Conservation (phyloP, 2,329 filamentous ascomycete species). For the Cercospora sp. region DNA sequence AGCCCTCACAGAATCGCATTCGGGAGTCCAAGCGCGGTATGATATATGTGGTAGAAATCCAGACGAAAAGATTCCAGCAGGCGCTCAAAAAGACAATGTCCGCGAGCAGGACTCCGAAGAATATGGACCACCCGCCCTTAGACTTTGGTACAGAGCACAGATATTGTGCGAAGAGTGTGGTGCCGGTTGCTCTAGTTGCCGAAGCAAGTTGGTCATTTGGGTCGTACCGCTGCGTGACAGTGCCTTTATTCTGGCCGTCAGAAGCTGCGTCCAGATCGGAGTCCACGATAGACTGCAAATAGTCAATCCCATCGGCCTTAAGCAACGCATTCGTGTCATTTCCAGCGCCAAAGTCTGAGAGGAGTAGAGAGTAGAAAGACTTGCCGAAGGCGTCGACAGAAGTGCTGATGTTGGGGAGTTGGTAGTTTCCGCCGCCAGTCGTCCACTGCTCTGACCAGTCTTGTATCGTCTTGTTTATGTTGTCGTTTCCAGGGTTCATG, state of each 20-base stretch:
- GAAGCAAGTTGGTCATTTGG: background rate
- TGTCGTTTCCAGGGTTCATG: background rate
- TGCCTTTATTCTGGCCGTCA: background rate
- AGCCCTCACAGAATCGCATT: constrained; percentile 5
- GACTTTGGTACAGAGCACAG: constrained; percentile 18
- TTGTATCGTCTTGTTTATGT: constrained; percentile 3
- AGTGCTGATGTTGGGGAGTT: constrained; percentile 13
- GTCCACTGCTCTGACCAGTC: constrained; percentile 11
- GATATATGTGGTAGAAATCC: constrained; percentile 2
- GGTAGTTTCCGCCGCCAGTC: background rate
- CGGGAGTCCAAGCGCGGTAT: constrained; percentile 3
- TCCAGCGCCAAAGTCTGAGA: constrained; percentile 11
- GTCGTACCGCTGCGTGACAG: background rate
- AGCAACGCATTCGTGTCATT: constrained; percentile 4
- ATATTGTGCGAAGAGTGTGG: constrained; percentile 15
- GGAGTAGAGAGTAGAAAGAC: constrained; percentile 13
- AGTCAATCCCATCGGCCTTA: constrained; percentile 4
- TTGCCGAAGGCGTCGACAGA: constrained; percentile 16
- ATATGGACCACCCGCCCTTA: constrained; percentile 9
- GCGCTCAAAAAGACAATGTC: constrained; percentile 14
- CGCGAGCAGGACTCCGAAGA: constrained; percentile 12
- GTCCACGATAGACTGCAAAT: constrained; percentile 11
- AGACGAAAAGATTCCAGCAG: constrained; percentile 8
- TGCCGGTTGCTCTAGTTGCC: background rate
- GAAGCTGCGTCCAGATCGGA: background rate